Conservation (phyloP, 768 basidiomycete species). For the Russula lepida region DNA sequence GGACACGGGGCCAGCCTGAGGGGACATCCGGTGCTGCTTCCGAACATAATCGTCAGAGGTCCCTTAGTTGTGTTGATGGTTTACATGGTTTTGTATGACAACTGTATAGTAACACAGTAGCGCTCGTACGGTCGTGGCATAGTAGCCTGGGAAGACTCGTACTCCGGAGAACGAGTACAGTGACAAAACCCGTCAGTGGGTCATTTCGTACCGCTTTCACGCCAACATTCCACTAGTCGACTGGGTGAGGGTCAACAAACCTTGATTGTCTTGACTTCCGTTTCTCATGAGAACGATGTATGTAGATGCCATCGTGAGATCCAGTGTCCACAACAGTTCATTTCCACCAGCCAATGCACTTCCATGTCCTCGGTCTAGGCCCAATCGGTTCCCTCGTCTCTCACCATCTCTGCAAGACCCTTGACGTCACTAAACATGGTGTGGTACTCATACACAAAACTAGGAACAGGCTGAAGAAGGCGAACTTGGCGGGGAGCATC, state of each 20-base stretch:
- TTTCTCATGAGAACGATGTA: background rate
- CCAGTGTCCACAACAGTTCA: background rate
- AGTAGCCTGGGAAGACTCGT: background rate
- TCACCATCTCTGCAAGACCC: conserved; percentile 60
- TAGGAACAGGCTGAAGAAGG: conserved; percentile 30
- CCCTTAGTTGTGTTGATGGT: background rate
- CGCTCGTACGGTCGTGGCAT: too few species aligned
- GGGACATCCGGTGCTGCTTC: background rate
- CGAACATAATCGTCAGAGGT: background rate
- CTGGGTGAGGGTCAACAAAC: background rate
- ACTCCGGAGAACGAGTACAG: too few species aligned
- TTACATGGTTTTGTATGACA: background rate
- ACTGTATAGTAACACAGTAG: too few species aligned
- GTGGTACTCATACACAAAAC: conserved; percentile 67
- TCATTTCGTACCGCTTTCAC: background rate
- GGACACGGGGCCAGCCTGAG: too few species aligned
- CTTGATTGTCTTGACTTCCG: background rate
- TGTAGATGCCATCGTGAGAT: background rate
- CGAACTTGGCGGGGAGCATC: conserved; percentile 28
- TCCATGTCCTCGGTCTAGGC: conserved; percentile 74
- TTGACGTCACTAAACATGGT: conserved; percentile 38
- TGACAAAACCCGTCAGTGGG: background rate
- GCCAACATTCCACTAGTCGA: background rate
- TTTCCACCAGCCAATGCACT: conserved; percentile 42
- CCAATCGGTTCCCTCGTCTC: conserved; percentile 78